Evolutionary conservation across 768 basidiomycete species (phyloP).

Genomic region (Lentinula raphanica): DNA sequence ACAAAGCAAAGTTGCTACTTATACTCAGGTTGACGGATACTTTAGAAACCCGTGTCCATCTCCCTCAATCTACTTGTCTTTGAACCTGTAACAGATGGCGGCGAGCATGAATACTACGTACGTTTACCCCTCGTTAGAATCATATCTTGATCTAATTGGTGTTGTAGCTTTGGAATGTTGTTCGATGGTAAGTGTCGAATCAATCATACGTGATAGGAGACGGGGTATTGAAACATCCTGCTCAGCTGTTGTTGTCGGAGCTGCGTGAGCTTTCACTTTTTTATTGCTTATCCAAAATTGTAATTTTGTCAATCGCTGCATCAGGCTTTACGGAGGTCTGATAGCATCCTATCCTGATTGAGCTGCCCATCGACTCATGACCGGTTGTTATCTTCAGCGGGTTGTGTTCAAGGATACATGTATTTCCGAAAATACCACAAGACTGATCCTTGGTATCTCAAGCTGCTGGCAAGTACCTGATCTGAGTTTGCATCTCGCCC

Average conservation of each 20-base stretch:
- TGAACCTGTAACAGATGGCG: background rate
- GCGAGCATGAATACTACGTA: conserved; percentile 1
- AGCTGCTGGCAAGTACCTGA: background rate
- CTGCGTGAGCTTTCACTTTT: background rate
- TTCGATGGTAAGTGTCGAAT: background rate
- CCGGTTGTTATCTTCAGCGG: background rate
- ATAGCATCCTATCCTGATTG: background rate
- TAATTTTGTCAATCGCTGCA: background rate
- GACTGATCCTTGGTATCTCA: background rate
- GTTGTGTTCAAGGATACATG: conserved; percentile 6
- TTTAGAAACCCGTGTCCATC: background rate
- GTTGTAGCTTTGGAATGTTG: conserved; percentile 1
- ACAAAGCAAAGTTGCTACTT: background rate
- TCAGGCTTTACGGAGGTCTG: background rate
- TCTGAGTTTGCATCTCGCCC: background rate
- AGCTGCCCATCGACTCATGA: background rate
- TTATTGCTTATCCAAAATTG: background rate
- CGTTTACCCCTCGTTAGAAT: background rate
- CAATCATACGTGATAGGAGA: background rate
- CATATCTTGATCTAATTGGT: background rate
- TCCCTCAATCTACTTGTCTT: background rate
- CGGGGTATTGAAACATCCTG: background rate
- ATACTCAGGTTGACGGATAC: background rate
- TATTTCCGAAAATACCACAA: conserved; percentile 2
- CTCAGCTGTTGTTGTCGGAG: conserved; percentile 3